Evolutionary conservation across 306 rosid species (phyloP).

Genomic region (Arachis hypogaea): DNA sequence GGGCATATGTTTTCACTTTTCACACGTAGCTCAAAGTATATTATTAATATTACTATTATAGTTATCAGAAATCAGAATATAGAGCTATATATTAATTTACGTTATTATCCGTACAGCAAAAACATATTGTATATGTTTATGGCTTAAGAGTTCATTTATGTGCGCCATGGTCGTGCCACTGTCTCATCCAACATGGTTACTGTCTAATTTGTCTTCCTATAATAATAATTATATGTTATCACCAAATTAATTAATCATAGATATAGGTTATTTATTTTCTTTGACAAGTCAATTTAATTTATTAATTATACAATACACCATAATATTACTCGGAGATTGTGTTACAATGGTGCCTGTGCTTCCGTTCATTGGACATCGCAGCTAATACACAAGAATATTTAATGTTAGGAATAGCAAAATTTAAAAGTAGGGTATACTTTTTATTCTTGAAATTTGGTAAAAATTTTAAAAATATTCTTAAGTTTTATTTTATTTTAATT

Average conservation of each 20-base stretch:
- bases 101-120: neutral
- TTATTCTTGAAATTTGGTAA: no score
- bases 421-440: no score
- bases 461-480: no score
- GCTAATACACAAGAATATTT: slow-evolving; percentile 29
- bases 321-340: neutral
- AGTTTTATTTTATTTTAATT: no score
- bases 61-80: no score
- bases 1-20: no score
- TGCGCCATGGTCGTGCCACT: neutral
- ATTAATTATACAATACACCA: neutral
- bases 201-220: slow-evolving; percentile 24
- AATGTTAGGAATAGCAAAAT: neutral
- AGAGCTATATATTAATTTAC: no score
- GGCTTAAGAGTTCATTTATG: neutral
- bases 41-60: no score
- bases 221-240: neutral
- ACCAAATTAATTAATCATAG: no score
- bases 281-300: no score
- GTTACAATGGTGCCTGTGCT: neutral
- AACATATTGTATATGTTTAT: neutral
- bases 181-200: slow-evolving; percentile 32
- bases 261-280: no score
- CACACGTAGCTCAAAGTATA: no score
- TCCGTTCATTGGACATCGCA: slow-evolving; percentile 29